phyloP scores from a whole-genome alignment of 176 grass and related monocot species.

The Puccinellia tenuiflora region DNA sequence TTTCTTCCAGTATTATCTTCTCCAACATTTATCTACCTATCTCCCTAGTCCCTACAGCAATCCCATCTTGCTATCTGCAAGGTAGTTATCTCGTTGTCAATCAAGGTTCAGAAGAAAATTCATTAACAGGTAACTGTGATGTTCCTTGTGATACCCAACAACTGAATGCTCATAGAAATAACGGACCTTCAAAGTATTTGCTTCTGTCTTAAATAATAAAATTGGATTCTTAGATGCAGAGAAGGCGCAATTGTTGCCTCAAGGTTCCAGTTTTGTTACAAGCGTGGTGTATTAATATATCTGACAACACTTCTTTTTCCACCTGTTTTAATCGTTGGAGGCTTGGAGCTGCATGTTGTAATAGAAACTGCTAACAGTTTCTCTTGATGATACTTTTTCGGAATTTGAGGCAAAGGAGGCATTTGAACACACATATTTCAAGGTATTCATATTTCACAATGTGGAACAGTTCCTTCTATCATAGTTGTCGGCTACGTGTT shows the following conservation, averaged over 20 bases:
- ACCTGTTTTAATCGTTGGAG: not conserved
- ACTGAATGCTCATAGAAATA: not conserved
- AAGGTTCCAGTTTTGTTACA: not conserved
- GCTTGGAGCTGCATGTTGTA: not conserved
- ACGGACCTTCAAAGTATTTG: not conserved
- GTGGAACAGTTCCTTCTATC: not conserved
- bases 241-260: not conserved
- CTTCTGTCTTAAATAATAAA: not conserved
- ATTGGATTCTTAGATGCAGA: not conserved
- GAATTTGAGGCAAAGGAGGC: constrained; percentile 77
- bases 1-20: not conserved
- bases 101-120: not conserved
- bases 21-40: not conserved
- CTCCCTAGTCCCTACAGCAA: not conserved
- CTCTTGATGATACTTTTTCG: constrained; percentile 33
- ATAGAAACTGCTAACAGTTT: constrained; percentile 7
- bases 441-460: constrained; percentile 37
- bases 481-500: not conserved
- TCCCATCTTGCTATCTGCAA: not conserved
- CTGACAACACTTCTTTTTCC: not conserved
- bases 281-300: not conserved
- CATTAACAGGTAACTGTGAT: not conserved
- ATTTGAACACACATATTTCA: constrained; percentile 80
- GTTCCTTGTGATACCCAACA: not conserved
- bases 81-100: not conserved